A percentile compares a stretch with the other conserved stretches of the same genome.
Conservation (phyloP, 73 alveolate species). For the Paramecium caudatum region DNA sequence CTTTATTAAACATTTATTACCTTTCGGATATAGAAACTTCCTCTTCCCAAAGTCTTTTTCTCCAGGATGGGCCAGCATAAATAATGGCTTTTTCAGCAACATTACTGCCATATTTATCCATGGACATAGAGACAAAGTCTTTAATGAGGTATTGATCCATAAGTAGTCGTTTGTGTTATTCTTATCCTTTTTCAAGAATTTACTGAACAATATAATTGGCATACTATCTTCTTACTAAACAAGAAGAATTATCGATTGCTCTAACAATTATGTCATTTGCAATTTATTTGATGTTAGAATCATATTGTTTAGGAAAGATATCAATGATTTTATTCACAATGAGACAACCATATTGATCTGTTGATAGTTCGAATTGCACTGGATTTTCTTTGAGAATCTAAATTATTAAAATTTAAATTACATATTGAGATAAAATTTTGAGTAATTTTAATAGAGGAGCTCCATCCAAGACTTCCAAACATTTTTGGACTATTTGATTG, state of each 20-base stretch:
- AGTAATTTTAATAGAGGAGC: background rate
- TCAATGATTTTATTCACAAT: constrained; percentile 69
- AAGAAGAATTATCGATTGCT: constrained; percentile 61
- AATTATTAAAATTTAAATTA: background rate
- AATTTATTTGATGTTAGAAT: background rate
- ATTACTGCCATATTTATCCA: constrained; percentile 77
- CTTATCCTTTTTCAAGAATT: constrained; percentile 71
- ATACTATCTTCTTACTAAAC: constrained; percentile 69
- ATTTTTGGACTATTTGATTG: background rate
- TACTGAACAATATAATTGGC: constrained; percentile 69
- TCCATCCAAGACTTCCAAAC: constrained; percentile 34
- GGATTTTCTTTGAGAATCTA: background rate
- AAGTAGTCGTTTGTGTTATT: constrained; percentile 51
- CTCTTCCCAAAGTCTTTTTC: constrained; percentile 60
- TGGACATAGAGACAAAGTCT: constrained; percentile 58
- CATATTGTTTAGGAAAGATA: constrained; percentile 14
- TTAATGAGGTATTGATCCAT: constrained; percentile 51
- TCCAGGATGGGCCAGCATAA: constrained; percentile 65
- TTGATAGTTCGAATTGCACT: constrained; percentile 48
- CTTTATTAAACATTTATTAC: background rate
- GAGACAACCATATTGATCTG: constrained; percentile 75
- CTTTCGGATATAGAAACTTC: constrained; percentile 67
- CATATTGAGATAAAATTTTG: background rate
- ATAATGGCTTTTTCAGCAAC: constrained; percentile 74
- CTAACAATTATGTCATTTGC: constrained; percentile 63